Conservation (phyloP, 1,139 yeast species). For the Trichomonascaceae sp. region DNA sequence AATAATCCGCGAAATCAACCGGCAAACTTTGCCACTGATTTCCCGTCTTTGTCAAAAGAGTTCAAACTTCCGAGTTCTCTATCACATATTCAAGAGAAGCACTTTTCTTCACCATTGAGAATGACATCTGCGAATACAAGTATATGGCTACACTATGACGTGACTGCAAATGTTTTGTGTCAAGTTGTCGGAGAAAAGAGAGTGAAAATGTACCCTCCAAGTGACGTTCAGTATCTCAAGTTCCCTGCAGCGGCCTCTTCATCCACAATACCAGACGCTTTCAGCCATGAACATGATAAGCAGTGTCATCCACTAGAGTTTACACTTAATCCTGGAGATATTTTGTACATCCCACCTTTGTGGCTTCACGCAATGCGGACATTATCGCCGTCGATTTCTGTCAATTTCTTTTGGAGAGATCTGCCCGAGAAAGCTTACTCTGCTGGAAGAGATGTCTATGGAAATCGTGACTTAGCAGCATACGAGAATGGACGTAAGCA, state of each 20-base stretch:
- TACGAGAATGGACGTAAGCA: conserved; percentile 30
- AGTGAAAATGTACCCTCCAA: conserved; percentile 34
- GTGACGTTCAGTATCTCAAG: conserved; percentile 26
- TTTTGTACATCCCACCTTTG: conserved; percentile 33
- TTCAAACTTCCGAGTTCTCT: conserved; percentile 29
- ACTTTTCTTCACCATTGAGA: conserved; percentile 34
- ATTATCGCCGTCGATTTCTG: conserved; percentile 29
- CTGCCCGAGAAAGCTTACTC: conserved; percentile 25
- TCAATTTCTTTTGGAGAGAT: conserved; percentile 35
- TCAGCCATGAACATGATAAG: conserved; percentile 20
- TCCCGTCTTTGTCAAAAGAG: conserved; percentile 29
- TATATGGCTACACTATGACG: conserved; percentile 37
- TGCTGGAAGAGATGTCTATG: conserved; percentile 34
- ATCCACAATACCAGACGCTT: conserved; percentile 31
- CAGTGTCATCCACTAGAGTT: conserved; percentile 28
- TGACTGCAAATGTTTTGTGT: conserved; percentile 34
- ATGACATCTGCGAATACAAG: conserved; percentile 32
- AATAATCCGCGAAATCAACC: conserved; percentile 30
- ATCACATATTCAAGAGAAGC: conserved; percentile 15
- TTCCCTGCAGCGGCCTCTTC: conserved; percentile 34
- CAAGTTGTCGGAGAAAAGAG: conserved; percentile 33
- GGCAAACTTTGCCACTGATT: conserved; percentile 29
- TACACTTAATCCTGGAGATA: conserved; percentile 35
- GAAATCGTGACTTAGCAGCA: conserved; percentile 32
- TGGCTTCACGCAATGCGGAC: conserved; percentile 37